phyloP scores from a whole-genome alignment of 805 yeast genomes.

The Saccharomycopsis selenospora region DNA sequence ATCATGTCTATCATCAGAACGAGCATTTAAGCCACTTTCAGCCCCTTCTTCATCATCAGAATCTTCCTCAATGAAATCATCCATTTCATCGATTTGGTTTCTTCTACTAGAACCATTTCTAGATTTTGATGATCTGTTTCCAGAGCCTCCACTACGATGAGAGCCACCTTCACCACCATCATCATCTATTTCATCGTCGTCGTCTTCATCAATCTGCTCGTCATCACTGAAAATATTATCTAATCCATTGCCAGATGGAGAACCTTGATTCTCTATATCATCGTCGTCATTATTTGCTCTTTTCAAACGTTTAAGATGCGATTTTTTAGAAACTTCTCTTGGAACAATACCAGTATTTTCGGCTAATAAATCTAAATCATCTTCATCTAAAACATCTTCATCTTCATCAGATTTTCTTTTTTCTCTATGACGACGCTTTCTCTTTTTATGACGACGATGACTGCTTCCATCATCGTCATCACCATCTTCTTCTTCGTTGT shows the following conservation, averaged over 20 bases:
- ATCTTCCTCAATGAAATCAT: constrained; percentile 96
- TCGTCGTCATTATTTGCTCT: constrained; percentile 43
- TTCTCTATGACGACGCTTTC: constrained; percentile 27
- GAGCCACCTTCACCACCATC: constrained; percentile 28
- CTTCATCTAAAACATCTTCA: constrained; percentile 81
- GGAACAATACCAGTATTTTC: constrained; percentile 76
- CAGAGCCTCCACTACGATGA: constrained; percentile 25
- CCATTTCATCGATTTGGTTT: constrained; percentile 71
- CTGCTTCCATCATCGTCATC: constrained; percentile 30
- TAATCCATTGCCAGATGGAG: constrained; percentile 35
- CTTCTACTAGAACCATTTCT: constrained; percentile 26
- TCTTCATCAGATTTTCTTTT: constrained; percentile 42
- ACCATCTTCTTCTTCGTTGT: constrained; percentile 21
- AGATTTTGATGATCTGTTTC: constrained; percentile 29
- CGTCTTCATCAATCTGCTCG: constrained; percentile 30
- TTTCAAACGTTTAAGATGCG: constrained; percentile 75
- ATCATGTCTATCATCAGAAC: constrained; percentile 27
- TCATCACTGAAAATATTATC: constrained; percentile 68
- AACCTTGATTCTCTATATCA: constrained; percentile 37
- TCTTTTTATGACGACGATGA: constrained; percentile 31
- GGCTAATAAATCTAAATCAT: constrained; percentile 84
- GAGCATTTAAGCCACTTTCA: constrained; percentile 44
- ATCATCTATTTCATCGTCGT: constrained; percentile 30
- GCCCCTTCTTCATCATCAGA: constrained; percentile 75
- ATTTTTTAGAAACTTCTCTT: constrained; percentile 27